Evolutionary conservation across 163 green algal species (phyloP).

Genomic region (Picocystis sp.): DNA sequence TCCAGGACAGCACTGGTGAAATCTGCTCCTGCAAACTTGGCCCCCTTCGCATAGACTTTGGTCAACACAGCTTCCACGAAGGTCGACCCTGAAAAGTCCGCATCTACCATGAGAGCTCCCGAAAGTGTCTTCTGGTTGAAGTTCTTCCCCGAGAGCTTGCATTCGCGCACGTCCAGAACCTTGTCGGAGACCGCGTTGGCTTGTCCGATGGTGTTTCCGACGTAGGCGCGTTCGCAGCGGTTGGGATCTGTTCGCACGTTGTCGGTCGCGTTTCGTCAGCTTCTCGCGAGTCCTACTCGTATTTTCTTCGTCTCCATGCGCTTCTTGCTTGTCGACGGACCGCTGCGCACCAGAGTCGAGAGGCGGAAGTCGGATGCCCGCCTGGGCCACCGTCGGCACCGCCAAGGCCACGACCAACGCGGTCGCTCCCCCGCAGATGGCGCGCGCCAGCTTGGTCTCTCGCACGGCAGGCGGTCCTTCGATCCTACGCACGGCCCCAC

Average conservation of each 20-base stretch:
- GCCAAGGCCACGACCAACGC: too few species aligned
- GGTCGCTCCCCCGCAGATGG: too few species aligned
- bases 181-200: slow-evolving; percentile 81
- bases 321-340: too few species aligned
- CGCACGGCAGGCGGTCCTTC: too few species aligned
- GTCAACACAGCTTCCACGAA: slow-evolving; percentile 61
- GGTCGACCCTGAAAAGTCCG: slow-evolving; percentile 28
- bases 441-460: too few species aligned
- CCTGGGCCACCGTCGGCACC: too few species aligned
- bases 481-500: too few species aligned
- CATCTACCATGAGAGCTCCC: slow-evolving; percentile 57
- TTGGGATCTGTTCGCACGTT: slow-evolving; percentile 42
- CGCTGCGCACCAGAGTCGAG: not conserved
- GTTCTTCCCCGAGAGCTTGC: slow-evolving; percentile 51
- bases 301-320: too few species aligned
- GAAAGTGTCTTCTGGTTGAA: slow-evolving; percentile 65
- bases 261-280: too few species aligned
- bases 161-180: slow-evolving; percentile 77
- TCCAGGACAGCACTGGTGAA: slow-evolving; percentile 84
- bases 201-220: slow-evolving; percentile 85
- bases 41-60: slow-evolving; percentile 42
- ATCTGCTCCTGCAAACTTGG: slow-evolving; percentile 38
- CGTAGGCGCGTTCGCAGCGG: slow-evolving; percentile 68
- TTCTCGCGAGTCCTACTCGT: too few species aligned
- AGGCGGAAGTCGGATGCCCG: not conserved